These are phyloP conservation scores for Phytopythium montanum DNA, from an alignment of 352 stramenopile species.

Conservation along the genomic window DNA sequence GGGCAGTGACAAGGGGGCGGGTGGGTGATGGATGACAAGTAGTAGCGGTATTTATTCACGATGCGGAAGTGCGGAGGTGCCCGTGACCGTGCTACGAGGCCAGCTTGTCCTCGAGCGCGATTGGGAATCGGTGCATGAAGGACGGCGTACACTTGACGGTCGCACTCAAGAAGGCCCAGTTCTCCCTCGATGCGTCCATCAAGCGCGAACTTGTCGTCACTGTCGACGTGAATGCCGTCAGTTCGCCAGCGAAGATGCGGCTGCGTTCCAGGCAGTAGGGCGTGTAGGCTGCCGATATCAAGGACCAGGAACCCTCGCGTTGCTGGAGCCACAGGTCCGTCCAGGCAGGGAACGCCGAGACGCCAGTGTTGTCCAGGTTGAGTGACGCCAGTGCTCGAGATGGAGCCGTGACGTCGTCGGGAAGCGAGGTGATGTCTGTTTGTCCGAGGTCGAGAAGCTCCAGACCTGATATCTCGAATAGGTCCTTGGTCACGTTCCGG, in stretches of 20 bases:
- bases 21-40: too few relatives aligned
- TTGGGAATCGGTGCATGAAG: neutral
- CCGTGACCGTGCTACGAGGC: too few relatives aligned
- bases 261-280: conserved; percentile 1
- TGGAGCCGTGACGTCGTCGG: neutral
- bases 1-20: neutral
- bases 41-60: neutral
- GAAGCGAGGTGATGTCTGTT: neutral
- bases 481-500: neutral
- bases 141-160: neutral
- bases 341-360: conserved; percentile 1
- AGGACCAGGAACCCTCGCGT: neutral
- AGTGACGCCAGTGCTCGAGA: neutral
- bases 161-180: neutral
- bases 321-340: neutral
- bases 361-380: neutral
- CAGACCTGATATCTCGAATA: neutral
- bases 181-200: neutral
- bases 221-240: neutral
- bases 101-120: neutral
- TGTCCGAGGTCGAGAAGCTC: neutral
- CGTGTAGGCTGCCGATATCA: neutral
- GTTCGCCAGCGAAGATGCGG: conserved; percentile 2
- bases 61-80: neutral
- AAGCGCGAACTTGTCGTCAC: neutral